phyloP scores from a whole-genome alignment of 805 yeast species.

The Wickerhamiella azymoides region DNA sequence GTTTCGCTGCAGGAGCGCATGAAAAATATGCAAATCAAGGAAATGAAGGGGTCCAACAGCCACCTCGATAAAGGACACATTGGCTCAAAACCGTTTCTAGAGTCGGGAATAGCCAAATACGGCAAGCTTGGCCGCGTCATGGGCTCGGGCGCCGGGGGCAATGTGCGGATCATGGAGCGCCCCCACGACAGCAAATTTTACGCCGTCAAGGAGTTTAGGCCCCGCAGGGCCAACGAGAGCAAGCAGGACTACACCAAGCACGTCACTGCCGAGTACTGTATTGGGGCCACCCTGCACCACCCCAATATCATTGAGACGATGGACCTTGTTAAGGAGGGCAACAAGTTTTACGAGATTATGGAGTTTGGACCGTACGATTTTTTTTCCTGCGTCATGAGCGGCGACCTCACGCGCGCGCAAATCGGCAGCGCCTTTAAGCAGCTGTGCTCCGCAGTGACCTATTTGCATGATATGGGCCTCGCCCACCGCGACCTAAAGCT shows the following conservation, averaged over 20 bases:
- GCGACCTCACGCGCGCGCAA: constrained; percentile 57
- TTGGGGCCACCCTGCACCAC: constrained; percentile 68
- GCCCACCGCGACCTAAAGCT: constrained; percentile 89
- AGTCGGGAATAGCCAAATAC: constrained; percentile 42
- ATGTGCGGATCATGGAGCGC: constrained; percentile 65
- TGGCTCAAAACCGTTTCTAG: constrained; percentile 27
- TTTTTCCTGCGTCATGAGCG: constrained; percentile 85
- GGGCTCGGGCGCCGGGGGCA: constrained; percentile 93
- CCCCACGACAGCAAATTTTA: constrained; percentile 46
- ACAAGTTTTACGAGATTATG: constrained; percentile 63
- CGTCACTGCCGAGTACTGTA: constrained; percentile 67
- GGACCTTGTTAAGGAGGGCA: constrained; percentile 61
- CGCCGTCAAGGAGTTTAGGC: constrained; percentile 79
- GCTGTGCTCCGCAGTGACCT: constrained; percentile 57
- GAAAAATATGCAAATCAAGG: background rate
- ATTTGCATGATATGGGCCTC: constrained; percentile 67
- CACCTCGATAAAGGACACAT: constrained; percentile 6
- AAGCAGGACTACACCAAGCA: constrained; percentile 60
- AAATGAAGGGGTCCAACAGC: background rate
- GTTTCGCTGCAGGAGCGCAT: background rate
- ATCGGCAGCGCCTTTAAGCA: constrained; percentile 73
- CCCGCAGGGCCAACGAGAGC: constrained; percentile 46
- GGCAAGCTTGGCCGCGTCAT: constrained; percentile 60
- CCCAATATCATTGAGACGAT: constrained; percentile 68
- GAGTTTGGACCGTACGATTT: constrained; percentile 88